These are phyloP conservation scores for Cyclocybe cylindracea DNA, from an alignment of 768 basidiomycete genomes.

Conservation along the genomic window DNA sequence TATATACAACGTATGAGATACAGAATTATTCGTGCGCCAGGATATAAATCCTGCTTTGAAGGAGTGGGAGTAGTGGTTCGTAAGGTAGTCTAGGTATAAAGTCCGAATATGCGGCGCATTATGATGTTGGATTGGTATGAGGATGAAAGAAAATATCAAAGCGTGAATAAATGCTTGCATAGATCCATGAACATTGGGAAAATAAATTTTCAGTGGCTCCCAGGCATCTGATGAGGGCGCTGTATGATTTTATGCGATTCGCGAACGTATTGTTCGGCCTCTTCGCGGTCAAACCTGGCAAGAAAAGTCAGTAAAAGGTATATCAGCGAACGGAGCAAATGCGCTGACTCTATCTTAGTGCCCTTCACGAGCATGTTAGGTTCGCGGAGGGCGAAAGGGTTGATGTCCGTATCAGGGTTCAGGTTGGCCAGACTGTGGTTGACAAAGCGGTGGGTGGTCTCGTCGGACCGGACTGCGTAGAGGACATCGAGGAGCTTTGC, in stretches of 20 bases:
- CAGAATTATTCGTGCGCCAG: too few relatives aligned
- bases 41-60: too few relatives aligned
- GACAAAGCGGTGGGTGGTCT: slow-evolving; percentile 91
- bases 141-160: too few relatives aligned
- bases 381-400: slow-evolving; percentile 88
- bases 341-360: slow-evolving; percentile 63
- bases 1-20: too few relatives aligned
- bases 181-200: too few relatives aligned
- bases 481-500: slow-evolving; percentile 87
- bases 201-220: too few relatives aligned
- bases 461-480: slow-evolving; percentile 91
- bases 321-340: background rate
- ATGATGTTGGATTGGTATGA: too few relatives aligned
- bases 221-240: too few relatives aligned
- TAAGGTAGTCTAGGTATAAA: too few relatives aligned
- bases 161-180: too few relatives aligned
- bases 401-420: slow-evolving; percentile 73
- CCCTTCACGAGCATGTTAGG: slow-evolving; percentile 88
- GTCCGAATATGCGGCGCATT: too few relatives aligned
- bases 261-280: slow-evolving; percentile 64
- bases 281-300: slow-evolving; percentile 63
- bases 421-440: slow-evolving; percentile 96
- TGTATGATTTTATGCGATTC: slow-evolving; percentile 58
- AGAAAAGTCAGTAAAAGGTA: slow-evolving; percentile 9
- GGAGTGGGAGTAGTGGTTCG: too few relatives aligned